A percentile compares a stretch with the other conserved stretches of the same genome.
Evolutionary conservation across 345 rosid species (phyloP).

Genomic region (Salix viminalis): DNA sequence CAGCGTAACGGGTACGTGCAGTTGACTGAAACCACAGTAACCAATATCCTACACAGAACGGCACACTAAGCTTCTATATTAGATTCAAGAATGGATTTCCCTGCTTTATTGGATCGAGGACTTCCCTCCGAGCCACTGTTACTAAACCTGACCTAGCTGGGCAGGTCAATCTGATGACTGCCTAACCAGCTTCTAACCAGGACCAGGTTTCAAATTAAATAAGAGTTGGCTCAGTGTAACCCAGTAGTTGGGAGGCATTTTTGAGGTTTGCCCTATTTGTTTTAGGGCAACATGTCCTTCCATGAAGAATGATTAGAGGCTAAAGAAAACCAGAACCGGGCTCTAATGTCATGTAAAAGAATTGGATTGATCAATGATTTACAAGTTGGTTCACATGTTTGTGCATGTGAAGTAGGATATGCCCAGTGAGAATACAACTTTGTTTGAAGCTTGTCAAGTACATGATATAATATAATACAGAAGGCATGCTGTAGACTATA

Average conservation of each 20-base stretch:
- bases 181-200: no score
- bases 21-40: not conserved
- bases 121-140: no score
- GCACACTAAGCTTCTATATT: not conserved
- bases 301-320: no score
- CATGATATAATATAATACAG: not conserved
- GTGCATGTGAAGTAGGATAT: not conserved
- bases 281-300: no score
- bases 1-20: constrained; percentile 22
- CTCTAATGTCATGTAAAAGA: not conserved
- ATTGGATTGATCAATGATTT: constrained; percentile 8
- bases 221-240: no score
- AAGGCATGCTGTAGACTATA: not conserved
- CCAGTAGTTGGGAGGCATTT: no score
- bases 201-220: no score
- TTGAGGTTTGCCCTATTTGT: no score
- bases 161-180: no score
- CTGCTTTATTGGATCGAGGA: no score
- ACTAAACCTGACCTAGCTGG: no score
- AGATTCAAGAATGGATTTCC: not conserved
- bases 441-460: not conserved
- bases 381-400: not conserved
- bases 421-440: not conserved
- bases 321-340: not conserved
- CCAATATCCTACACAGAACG: not conserved